Percentiles rank a stretch among this genome's conserved stretches.
Evolutionary conservation across 208 protist species (phyloP).

Genomic region (Leishmania tarentolae): DNA sequence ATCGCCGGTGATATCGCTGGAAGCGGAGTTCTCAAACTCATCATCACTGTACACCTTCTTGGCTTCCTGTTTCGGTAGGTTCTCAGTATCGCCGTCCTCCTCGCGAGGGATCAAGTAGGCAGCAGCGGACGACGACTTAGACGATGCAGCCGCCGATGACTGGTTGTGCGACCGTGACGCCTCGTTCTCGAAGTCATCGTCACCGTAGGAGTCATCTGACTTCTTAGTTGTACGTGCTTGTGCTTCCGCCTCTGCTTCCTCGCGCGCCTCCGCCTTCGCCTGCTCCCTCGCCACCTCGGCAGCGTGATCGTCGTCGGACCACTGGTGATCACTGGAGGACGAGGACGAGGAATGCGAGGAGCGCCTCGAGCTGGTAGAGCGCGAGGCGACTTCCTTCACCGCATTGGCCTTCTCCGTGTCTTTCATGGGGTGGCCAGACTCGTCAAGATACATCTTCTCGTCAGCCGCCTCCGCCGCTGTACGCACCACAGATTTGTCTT

Average conservation of each 20-base stretch:
- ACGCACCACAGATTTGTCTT: background rate
- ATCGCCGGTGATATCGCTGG: background rate
- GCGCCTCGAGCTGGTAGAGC: background rate
- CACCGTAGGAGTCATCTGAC: slow-evolving; percentile 21
- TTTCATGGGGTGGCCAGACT: background rate
- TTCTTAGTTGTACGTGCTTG: background rate
- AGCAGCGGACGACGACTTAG: slow-evolving; percentile 9
- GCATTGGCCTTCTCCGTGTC: background rate
- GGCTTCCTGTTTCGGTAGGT: slow-evolving; percentile 9
- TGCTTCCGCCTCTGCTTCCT: slow-evolving; percentile 6
- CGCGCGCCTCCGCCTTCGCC: slow-evolving; percentile 5
- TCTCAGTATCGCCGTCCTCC: background rate
- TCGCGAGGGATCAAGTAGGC: slow-evolving; percentile 9
- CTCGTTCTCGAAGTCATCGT: slow-evolving; percentile 49
- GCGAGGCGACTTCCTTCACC: background rate
- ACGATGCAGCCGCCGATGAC: background rate
- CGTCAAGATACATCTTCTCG: background rate
- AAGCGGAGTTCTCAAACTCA: background rate
- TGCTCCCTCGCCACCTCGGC: background rate
- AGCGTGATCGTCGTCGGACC: background rate
- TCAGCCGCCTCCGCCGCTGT: background rate
- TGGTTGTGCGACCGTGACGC: slow-evolving; percentile 3
- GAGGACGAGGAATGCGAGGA: slow-evolving; percentile 8
- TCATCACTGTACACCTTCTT: slow-evolving; percentile 10
- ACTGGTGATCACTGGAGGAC: slow-evolving; percentile 4